A percentile compares a stretch with the other conserved stretches of the same genome.
These are phyloP conservation scores for Cicer judaicum DNA, from an alignment of 306 rosid genomes.

Conservation along the genomic window DNA sequence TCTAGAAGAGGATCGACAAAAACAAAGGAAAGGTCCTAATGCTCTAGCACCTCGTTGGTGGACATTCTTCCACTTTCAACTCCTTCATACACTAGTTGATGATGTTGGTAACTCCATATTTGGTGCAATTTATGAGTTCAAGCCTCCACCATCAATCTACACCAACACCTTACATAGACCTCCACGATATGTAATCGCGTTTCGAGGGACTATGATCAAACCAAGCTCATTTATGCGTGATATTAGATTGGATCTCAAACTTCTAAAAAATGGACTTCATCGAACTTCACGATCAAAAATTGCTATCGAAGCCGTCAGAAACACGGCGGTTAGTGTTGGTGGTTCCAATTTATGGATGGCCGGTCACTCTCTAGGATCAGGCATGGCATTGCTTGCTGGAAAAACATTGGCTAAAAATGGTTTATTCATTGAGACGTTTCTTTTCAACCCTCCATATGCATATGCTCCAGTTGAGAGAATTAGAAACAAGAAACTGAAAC, in stretches of 20 bases:
- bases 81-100: conserved; percentile 69
- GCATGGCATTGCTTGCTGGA: conserved; percentile 85
- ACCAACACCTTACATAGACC: conserved; percentile 56
- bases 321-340: conserved; percentile 70
- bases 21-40: conserved; percentile 56
- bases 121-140: conserved; percentile 83
- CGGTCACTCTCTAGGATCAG: conserved; percentile 94
- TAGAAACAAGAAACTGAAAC: conserved; percentile 62
- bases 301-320: conserved; percentile 71
- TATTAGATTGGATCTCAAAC: conserved; percentile 67
- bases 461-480: conserved; percentile 94
- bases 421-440: conserved; percentile 66
- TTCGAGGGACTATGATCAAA: conserved; percentile 78
- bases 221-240: conserved; percentile 67
- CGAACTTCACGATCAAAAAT: conserved; percentile 77
- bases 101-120: conserved; percentile 81
- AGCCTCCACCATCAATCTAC: conserved; percentile 55
- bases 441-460: conserved; percentile 83
- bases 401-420: conserved; percentile 81
- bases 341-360: conserved; percentile 82
- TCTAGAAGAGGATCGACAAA: conserved; percentile 80
- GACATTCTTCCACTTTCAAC: conserved; percentile 77
- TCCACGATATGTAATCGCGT: conserved; percentile 80
- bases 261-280: conserved; percentile 72
- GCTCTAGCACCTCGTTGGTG: conserved; percentile 93